These are phyloP conservation scores for Meyerozyma athensensis DNA, from an alignment of 1,139 yeast genomes.

Conservation along the genomic window DNA sequence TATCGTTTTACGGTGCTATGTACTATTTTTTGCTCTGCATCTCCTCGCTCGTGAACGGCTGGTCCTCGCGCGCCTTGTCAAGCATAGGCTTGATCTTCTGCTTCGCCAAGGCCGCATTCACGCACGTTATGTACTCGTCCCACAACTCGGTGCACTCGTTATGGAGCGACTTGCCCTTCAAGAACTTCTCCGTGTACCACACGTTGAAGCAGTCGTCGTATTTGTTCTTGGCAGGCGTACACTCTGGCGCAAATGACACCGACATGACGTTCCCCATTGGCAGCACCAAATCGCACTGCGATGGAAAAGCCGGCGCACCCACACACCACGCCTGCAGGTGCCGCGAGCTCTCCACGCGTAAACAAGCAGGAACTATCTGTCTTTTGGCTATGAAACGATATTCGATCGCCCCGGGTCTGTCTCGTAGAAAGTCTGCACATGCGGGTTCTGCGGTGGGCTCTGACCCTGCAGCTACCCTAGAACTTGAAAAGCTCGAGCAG, in stretches of 20 bases:
- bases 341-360: constrained; percentile 1
- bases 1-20: no score
- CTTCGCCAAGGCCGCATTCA: constrained; percentile 64
- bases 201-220: constrained; percentile 91
- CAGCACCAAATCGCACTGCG: no score
- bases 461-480: constrained; percentile 37
- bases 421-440: constrained; percentile 31
- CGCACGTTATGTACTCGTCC: constrained; percentile 82
- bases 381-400: constrained; percentile 29
- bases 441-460: constrained; percentile 10
- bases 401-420: constrained; percentile 37
- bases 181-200: constrained; percentile 92
- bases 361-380: background rate
- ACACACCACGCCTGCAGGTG: background rate
- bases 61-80: constrained; percentile 87
- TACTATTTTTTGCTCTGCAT: constrained; percentile 18
- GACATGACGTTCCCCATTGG: constrained; percentile 81
- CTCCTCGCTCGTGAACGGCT: constrained; percentile 58
- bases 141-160: constrained; percentile 91
- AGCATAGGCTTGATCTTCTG: constrained; percentile 79
- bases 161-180: constrained; percentile 63
- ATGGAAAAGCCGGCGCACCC: background rate
- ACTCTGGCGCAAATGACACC: constrained; percentile 93
- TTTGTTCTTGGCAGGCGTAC: constrained; percentile 77
- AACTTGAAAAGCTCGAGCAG: constrained; percentile 73